Base-by-base conservation (phyloP, 345 rosid species). In the Salix suchowensis region DNA sequence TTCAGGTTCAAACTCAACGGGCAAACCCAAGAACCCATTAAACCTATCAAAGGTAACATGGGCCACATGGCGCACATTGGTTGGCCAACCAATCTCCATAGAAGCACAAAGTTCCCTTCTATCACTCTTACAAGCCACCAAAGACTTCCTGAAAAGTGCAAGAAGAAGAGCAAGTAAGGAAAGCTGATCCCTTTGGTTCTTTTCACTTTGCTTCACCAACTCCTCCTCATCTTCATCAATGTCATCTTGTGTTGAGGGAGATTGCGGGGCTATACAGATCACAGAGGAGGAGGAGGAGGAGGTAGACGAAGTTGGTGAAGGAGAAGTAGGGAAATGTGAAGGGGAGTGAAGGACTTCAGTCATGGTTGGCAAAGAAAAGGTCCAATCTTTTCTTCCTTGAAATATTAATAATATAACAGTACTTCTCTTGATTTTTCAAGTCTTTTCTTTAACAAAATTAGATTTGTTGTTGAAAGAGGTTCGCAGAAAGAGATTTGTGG, bases 301-400 rank as follows among this genome's bases (percentile, higher is more conserved):
- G 37, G 37, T 34, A 34, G 37, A 26, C 0, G 65, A 23, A 23
- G 82, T 52, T 23, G 67, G 40, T 10, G 58, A 28, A 68, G 77
- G 88, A 64, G 92, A 82, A 58, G 93, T 84, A 76, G 92, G 89
- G 78, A 86, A 88, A 82, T 88, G 93, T 72, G 82, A 74, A 61
- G 82, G 82, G 34, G 82, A 79, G n/a, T 79, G 71, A 21, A 91
- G 93, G 52, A 91, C 93, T 82, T 91, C 96, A 26, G 93, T 88
- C 94, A 93, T 93, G 88, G 83, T 81, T 80, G 70, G 77, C 81
- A 68, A 67, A 70, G 84, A 76, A 76, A 84, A 80, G 52, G 82
- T 67, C 70, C 42, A 66, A 21, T 66, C 6, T 68, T 21, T 40
- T n/a, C 13, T 39, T 68, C 61, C 54, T 75, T 42, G 66, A 12